Evolutionary conservation across 2,329 filamentous ascomycete species (phyloP).

Genomic region (Diaporthe sp.): DNA sequence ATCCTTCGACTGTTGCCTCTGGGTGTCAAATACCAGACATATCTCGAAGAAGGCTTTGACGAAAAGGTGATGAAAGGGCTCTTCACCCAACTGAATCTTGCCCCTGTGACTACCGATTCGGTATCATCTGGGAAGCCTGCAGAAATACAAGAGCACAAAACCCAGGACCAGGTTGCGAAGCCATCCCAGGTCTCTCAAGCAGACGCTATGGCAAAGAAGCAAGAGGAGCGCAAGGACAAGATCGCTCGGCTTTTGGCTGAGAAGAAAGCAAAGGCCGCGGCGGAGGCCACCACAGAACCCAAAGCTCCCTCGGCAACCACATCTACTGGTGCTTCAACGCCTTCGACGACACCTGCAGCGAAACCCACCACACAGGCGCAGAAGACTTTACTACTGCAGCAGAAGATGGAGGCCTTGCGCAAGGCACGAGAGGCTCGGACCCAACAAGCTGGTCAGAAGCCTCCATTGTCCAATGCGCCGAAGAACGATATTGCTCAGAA

Average conservation of each 20-base stretch:
- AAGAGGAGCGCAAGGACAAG: slow-evolving; percentile 79
- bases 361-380: slow-evolving; percentile 70
- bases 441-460: slow-evolving; percentile 51
- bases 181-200: slow-evolving; percentile 5
- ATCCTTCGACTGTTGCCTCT: slow-evolving; percentile 74
- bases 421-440: slow-evolving; percentile 64
- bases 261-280: slow-evolving; percentile 69
- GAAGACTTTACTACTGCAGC: slow-evolving; percentile 80
- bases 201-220: slow-evolving; percentile 51
- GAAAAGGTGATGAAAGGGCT: slow-evolving; percentile 71
- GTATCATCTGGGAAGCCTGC: slow-evolving; percentile 3
- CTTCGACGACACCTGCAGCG: slow-evolving; percentile 13
- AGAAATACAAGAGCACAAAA: neutral
- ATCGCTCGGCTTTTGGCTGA: slow-evolving; percentile 83
- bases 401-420: slow-evolving; percentile 81
- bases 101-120: slow-evolving; percentile 49
- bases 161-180: slow-evolving; percentile 15
- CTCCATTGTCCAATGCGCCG: slow-evolving; percentile 23
- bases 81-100: slow-evolving; percentile 77
- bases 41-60: slow-evolving; percentile 81
- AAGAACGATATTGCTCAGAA: slow-evolving; percentile 27
- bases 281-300: slow-evolving; percentile 42
- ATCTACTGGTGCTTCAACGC: slow-evolving; percentile 21
- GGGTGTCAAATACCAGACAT: slow-evolving; percentile 80
- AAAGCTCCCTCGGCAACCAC: slow-evolving; percentile 25